These are phyloP conservation scores for Candida cerambycidarum DNA, from an alignment of 805 yeast species.

Conservation along the genomic window DNA sequence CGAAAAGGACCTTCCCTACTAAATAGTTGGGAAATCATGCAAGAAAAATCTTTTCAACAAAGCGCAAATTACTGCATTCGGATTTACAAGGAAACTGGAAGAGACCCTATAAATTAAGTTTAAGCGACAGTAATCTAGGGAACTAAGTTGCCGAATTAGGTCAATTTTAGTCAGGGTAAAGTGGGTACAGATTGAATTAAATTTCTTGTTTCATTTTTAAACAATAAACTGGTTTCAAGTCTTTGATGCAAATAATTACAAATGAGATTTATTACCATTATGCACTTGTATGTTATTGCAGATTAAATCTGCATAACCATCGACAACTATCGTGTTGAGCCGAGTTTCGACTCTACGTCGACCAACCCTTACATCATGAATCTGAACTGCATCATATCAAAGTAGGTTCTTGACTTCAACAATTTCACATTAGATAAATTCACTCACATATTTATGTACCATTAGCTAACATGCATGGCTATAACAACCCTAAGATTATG, in stretches of 20 bases:
- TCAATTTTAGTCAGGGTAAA: neutral
- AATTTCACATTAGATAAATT: too few species aligned
- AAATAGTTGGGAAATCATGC: neutral
- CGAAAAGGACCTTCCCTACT: constrained; percentile 6
- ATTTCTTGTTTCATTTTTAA: neutral
- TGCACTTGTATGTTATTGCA: too few species aligned
- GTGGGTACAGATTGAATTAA: neutral
- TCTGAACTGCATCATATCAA: too few species aligned
- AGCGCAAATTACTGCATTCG: neutral
- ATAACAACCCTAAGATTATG: too few species aligned
- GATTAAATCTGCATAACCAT: too few species aligned
- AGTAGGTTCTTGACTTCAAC: too few species aligned
- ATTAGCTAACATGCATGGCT: too few species aligned
- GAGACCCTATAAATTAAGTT: constrained; percentile 4
- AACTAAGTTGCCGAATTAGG: constrained; percentile 2
- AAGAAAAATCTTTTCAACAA: neutral
- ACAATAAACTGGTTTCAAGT: neutral
- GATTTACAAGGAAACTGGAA: neutral
- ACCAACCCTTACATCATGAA: too few species aligned
- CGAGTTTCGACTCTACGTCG: too few species aligned
- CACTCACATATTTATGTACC: too few species aligned
- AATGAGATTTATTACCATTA: neutral
- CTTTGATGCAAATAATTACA: neutral
- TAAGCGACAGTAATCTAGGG: constrained; percentile 3
- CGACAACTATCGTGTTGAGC: too few species aligned